Evolutionary conservation across 2,329 filamentous ascomycete genomes (phyloP).

Genomic region (Colletotrichum limetticola): DNA sequence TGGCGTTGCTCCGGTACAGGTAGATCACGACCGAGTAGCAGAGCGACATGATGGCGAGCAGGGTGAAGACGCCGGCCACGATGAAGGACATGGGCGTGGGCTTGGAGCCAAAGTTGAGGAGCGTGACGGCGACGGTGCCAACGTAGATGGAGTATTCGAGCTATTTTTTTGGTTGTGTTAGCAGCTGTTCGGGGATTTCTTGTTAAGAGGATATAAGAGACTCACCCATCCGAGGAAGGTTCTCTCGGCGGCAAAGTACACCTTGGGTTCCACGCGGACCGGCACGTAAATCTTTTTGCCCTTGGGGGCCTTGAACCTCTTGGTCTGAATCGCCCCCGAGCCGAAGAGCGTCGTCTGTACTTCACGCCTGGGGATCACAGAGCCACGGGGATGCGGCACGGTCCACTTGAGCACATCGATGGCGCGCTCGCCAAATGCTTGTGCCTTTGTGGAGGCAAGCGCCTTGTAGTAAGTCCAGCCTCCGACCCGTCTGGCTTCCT

Average conservation of each 20-base stretch:
- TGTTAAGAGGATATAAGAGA: conserved; percentile 26
- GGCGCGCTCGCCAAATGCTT: conserved; percentile 53
- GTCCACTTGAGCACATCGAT: conserved; percentile 59
- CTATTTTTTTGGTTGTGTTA: conserved; percentile 51
- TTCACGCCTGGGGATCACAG: conserved; percentile 68
- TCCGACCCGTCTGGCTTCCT: conserved; percentile 80
- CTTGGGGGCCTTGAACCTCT: conserved; percentile 77
- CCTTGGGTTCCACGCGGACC: conserved; percentile 95
- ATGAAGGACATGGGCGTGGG: conserved; percentile 69
- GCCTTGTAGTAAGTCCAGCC: conserved; percentile 79
- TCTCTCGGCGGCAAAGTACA: conserved; percentile 95
- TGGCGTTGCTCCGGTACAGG: conserved; percentile 87
- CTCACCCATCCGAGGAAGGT: conserved; percentile 94
- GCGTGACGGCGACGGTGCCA: conserved; percentile 83
- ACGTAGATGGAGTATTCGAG: conserved; percentile 97
- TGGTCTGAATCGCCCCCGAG: conserved; percentile 63
- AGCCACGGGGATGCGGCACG: conserved; percentile 64
- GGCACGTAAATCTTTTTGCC: conserved; percentile 96
- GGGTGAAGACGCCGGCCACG: conserved; percentile 81
- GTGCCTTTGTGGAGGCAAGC: conserved; percentile 60
- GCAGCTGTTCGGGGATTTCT: conserved; percentile 3
- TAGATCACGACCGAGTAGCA: conserved; percentile 87
- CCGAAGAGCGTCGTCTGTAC: conserved; percentile 65
- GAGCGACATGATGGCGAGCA: conserved; percentile 82
- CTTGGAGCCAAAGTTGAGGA: conserved; percentile 81